Evolutionary conservation across 1,284 basidiomycete genomes (phyloP).

Genomic region (Leccinum insolens): DNA sequence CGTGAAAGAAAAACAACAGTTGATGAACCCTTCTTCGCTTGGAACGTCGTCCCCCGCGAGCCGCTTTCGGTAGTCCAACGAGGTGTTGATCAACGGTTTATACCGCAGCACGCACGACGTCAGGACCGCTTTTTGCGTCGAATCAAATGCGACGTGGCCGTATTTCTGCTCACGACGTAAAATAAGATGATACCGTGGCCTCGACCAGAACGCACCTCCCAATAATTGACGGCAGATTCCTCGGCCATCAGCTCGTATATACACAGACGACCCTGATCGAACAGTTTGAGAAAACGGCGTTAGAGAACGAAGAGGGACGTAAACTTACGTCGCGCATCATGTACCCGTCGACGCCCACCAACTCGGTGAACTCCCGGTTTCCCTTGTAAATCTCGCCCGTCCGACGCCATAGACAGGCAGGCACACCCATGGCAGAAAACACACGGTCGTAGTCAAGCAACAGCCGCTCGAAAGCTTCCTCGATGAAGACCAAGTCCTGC

Average conservation of each 20-base stretch:
- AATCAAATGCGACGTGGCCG: slow-evolving; percentile 92
- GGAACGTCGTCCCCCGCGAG: slow-evolving; percentile 22
- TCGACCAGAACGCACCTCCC: slow-evolving; percentile 68
- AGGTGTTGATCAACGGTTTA: slow-evolving; percentile 56
- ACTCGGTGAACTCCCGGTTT: slow-evolving; percentile 91
- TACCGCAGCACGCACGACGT: slow-evolving; percentile 91
- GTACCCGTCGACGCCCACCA: slow-evolving; percentile 83
- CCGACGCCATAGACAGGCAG: slow-evolving; percentile 94
- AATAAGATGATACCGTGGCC: not conserved
- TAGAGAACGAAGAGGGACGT: slow-evolving; percentile 9
- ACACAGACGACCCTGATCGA: slow-evolving; percentile 77
- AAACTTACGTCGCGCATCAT: slow-evolving; percentile 77
- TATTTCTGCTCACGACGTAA: slow-evolving; percentile 66
- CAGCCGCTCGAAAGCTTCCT: slow-evolving; percentile 95
- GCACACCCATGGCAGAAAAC: slow-evolving; percentile 94
- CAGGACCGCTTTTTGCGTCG: slow-evolving; percentile 85
- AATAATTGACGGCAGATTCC: slow-evolving; percentile 96
- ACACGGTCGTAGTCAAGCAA: slow-evolving; percentile 96
- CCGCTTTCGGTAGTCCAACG: slow-evolving; percentile 26
- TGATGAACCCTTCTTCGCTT: slow-evolving; percentile 74
- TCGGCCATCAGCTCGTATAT: slow-evolving; percentile 98
- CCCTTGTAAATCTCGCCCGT: slow-evolving; percentile 99
- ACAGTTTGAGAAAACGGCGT: not conserved
- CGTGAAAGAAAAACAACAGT: slow-evolving; percentile 96
- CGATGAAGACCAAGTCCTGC: slow-evolving; percentile 94